Conservation (phyloP, 345 rosid species). For the thale cress (Arabidopsis thaliana) region DNA sequence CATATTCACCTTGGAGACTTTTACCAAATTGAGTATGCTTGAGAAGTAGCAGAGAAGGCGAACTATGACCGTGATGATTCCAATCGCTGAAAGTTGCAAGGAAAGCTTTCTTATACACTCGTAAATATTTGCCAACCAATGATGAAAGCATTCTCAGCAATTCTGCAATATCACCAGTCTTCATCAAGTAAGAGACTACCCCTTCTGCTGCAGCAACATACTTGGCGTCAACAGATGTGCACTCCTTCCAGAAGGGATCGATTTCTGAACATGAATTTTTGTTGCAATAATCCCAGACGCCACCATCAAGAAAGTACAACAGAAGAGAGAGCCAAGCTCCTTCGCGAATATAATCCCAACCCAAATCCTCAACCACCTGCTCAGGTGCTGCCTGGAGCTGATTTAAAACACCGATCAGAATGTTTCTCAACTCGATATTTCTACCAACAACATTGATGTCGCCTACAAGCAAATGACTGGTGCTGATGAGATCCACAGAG, state of each 20-base stretch:
- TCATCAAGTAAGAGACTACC: conserved; percentile 58
- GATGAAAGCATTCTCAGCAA: conserved; percentile 65
- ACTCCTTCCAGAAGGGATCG: conserved; percentile 53
- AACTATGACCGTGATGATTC: conserved; percentile 49
- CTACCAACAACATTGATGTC: conserved; percentile 52
- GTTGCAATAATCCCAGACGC: conserved; percentile 58
- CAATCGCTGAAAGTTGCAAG: conserved; percentile 60
- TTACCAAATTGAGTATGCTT: conserved; percentile 74
- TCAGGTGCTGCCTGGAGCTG: conserved; percentile 51
- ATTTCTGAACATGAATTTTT: conserved; percentile 57
- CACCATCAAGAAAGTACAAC: conserved; percentile 68
- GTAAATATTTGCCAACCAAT: conserved; percentile 62
- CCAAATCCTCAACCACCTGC: conserved; percentile 59
- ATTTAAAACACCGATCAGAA: conserved; percentile 56
- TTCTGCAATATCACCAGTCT: conserved; percentile 54
- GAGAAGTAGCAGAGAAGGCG: conserved; percentile 73
- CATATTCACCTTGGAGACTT: conserved; percentile 65
- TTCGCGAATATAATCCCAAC: conserved; percentile 84
- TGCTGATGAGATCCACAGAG: conserved; percentile 56
- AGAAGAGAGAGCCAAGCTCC: conserved; percentile 80
- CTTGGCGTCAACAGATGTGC: conserved; percentile 53
- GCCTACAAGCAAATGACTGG: conserved; percentile 62
- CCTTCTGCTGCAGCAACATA: conserved; percentile 62
- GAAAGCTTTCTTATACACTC: conserved; percentile 71
- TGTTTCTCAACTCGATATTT: conserved; percentile 50